phyloP scores from a whole-genome alignment of 345 rosid genomes.

The Boechera stricta region DNA sequence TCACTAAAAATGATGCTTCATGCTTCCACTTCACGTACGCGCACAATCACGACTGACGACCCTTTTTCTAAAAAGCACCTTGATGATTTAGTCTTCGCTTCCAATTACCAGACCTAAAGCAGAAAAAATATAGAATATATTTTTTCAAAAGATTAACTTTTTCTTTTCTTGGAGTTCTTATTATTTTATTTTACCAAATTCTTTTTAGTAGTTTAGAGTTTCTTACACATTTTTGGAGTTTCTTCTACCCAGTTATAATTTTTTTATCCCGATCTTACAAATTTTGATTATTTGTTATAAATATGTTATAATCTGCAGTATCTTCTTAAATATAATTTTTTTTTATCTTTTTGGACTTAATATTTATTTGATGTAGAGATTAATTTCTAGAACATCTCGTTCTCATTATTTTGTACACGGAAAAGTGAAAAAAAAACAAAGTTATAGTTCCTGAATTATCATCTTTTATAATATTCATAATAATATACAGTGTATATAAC shows the following conservation, averaged over 20 bases:
- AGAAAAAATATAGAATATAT: background rate
- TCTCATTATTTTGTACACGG: no score
- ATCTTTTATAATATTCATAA: no score
- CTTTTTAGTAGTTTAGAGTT: background rate
- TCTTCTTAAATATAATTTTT: background rate
- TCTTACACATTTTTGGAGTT: background rate
- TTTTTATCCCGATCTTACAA: background rate
- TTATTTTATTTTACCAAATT: background rate
- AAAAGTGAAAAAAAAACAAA: no score
- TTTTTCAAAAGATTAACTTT: background rate
- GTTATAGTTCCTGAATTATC: no score
- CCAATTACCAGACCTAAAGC: background rate
- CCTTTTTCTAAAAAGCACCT: slow-evolving; percentile 18
- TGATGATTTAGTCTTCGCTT: slow-evolving; percentile 31
- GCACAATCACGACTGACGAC: slow-evolving; percentile 43
- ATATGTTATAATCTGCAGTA: background rate
- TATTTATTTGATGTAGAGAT: no score
- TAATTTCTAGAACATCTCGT: no score
- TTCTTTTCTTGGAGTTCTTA: background rate
- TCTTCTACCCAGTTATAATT: no score
- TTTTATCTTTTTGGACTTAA: no score
- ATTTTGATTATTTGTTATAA: background rate
- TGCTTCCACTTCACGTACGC: slow-evolving; percentile 49
- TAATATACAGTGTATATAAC: no score
- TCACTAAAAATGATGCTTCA: slow-evolving; percentile 39